Evolutionary conservation across 768 basidiomycete genomes (phyloP), one percentile per base, ranked within the genome.

Genomic region (Pholiota conissans): DNA sequence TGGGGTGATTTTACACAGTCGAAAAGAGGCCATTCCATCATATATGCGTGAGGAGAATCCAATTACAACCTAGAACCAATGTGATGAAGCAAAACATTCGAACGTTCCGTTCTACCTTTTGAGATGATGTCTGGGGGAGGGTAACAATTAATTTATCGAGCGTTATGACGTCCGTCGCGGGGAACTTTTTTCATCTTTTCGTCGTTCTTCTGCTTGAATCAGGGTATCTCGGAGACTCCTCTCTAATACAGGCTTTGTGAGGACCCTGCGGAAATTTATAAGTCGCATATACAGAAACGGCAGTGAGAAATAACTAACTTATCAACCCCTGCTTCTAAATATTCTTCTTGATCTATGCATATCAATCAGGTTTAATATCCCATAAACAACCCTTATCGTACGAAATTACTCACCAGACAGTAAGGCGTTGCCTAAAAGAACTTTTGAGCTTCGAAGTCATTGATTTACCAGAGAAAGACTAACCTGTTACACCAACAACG

Each of bases 211-310:
- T 34, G 82, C 82, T 42, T 71, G 63, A 22, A 74, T 63, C n/a
- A 83, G 65, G 55, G 80, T 76, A 37, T 78, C 75, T 63, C 73
- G 67, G 24, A 83, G 69, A 57, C 74, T 78, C 54, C 75, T 79
- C 72, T 91, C 89, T 22, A 86, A 77, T 2, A 92, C 91, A 0
- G 91, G 91, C 72, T 93, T 93, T 47, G 89, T 91, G 59, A 93
- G 71, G 14, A 93, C 84, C 51, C 89, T 91, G 24, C 5, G 24
- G 3, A 34, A 14, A 14, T 13, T 40, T 27, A 29, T 40, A 14
- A 29, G 8, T 49, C 28, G n/a, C 47, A 37, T 46, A 58, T n/a
- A 28, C 52, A 7, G 16, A 40, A 28, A 46, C 29, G 14, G n/a
- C n/a, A n/a, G 18, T 52, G 57, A 58, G 20, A 49, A 3, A 20